These are phyloP conservation scores for Fusarium odoratissimum DNA, from an alignment of 2,329 filamentous ascomycete species.

Conservation along the genomic window DNA sequence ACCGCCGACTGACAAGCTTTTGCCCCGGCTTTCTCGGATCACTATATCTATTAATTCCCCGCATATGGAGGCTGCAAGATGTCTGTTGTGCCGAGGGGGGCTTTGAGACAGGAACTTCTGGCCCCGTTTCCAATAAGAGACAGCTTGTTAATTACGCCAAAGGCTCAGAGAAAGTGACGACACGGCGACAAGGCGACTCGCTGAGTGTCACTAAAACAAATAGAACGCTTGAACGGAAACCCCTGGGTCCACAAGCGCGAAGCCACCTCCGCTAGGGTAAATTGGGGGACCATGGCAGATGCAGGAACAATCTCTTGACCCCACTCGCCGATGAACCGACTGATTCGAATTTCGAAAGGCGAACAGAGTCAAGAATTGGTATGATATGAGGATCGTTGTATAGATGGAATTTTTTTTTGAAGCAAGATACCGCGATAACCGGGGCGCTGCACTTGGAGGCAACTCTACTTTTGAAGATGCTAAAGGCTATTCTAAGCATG, in stretches of 20 bases:
- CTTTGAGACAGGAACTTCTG: conserved; percentile 9
- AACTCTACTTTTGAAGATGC: background rate
- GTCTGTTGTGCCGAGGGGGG: background rate
- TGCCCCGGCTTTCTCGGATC: conserved; percentile 28
- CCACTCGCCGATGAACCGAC: conserved; percentile 44
- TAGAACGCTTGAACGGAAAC: conserved; percentile 2
- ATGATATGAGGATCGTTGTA: conserved; percentile 16
- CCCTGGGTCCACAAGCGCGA: conserved; percentile 24
- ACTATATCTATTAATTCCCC: conserved; percentile 19
- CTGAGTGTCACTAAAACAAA: conserved; percentile 31
- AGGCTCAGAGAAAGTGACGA: conserved; percentile 17
- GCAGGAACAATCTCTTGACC: conserved; percentile 49
- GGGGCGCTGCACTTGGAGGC: background rate
- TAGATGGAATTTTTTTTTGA: background rate
- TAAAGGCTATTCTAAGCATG: background rate
- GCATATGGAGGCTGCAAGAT: conserved; percentile 18
- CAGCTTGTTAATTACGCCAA: conserved; percentile 10
- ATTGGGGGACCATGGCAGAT: conserved; percentile 42
- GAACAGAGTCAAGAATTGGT: background rate
- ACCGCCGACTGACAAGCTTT: conserved; percentile 36
- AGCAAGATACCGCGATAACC: background rate
- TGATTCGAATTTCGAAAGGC: conserved; percentile 30
- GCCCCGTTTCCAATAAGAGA: background rate
- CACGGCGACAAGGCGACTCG: background rate
- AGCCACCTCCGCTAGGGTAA: conserved; percentile 39